Evolutionary conservation across 2,329 filamentous ascomycete species (phyloP), one percentile per base, ranked within the genome.

Genomic region (Ophiosphaerella narmari): DNA sequence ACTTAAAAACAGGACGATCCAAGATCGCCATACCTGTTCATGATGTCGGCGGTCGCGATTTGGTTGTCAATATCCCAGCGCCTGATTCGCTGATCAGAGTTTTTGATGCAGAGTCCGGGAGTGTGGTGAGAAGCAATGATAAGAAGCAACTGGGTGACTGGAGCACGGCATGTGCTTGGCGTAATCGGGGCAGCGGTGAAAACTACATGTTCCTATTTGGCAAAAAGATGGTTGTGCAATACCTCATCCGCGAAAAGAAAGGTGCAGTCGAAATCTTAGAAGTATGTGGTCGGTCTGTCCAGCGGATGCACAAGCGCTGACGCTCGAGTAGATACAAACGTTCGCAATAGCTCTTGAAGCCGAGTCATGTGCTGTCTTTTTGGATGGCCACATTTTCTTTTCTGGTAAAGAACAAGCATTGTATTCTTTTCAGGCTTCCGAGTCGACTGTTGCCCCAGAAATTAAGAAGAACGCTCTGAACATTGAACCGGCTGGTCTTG

Each of bases 201-300:
- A 61, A 45, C 33, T 68, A 70, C 35, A 29, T 68, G 6, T 70
- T 66, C 41, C 24, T 70, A 8, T 68, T 70, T 36, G 67, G 67
- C 23, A 70, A 70, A 47, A 63, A 62, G 39, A 60, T 54, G 51
- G 61, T 62, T 2, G 65, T 70, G 16, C 67, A 70, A 18, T 57
- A 68, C 7, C 38, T 68, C 7, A 37, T 68, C 12, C 56, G 57
- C 24, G 45, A 21, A 1, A 21, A 46, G 1, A 39, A 54, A 1
- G 33, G 55, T n/a, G 43, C 52, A 12, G 43, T 61, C n/a, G 51
- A 67, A 23, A 52, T 70, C 31, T 46, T 67, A 1, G 64, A 68
- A 49, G 66, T 67, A 59, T 4, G 48, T 16, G 7, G 7, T 36
- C 31, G 6, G 7, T 37, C 8, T 6, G 4, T 8, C 13, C 2